Conservation (phyloP, 2,329 filamentous ascomycete genomes). For the Plenodomus tracheiphilus region DNA sequence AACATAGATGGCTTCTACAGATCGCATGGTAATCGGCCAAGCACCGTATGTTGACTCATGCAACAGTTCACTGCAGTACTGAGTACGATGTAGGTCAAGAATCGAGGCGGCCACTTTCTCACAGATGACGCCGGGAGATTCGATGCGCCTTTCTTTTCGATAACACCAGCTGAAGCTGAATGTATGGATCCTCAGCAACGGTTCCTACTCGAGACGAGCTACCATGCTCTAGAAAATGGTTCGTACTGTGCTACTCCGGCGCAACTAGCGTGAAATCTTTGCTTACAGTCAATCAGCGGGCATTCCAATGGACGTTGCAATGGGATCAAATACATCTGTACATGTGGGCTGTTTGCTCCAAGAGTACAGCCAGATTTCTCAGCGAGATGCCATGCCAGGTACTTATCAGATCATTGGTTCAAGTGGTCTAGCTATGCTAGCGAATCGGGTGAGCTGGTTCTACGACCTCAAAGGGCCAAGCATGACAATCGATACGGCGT, state of each 20-base stretch:
- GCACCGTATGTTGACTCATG: slow-evolving; percentile 5
- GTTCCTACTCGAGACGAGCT: slow-evolving; percentile 24
- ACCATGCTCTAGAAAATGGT: slow-evolving; percentile 31
- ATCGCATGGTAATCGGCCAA: slow-evolving; percentile 8
- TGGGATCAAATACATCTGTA: slow-evolving; percentile 16
- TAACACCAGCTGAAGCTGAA: slow-evolving; percentile 15
- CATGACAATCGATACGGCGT: slow-evolving; percentile 31
- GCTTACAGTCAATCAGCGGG: slow-evolving; percentile 6
- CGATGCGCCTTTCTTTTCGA: slow-evolving; percentile 22
- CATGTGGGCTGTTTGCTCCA: slow-evolving; percentile 12
- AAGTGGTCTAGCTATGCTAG: slow-evolving; percentile 7
- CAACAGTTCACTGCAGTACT: neutral
- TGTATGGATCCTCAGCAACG: slow-evolving; percentile 30
- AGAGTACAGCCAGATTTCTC: slow-evolving; percentile 9
- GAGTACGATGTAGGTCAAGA: neutral
- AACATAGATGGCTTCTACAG: slow-evolving; percentile 24
- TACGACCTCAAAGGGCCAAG: slow-evolving; percentile 28
- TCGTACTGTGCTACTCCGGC: neutral
- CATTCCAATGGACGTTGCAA: slow-evolving; percentile 9
- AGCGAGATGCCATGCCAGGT: slow-evolving; percentile 5
- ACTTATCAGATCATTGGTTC: slow-evolving; percentile 7
- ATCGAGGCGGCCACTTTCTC: slow-evolving; percentile 18
- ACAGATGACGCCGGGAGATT: slow-evolving; percentile 14
- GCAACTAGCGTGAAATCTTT: neutral
- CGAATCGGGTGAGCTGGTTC: slow-evolving; percentile 25